phyloP scores from a whole-genome alignment of 169 alveolate genomes.

The Plasmodium berghei region DNA sequence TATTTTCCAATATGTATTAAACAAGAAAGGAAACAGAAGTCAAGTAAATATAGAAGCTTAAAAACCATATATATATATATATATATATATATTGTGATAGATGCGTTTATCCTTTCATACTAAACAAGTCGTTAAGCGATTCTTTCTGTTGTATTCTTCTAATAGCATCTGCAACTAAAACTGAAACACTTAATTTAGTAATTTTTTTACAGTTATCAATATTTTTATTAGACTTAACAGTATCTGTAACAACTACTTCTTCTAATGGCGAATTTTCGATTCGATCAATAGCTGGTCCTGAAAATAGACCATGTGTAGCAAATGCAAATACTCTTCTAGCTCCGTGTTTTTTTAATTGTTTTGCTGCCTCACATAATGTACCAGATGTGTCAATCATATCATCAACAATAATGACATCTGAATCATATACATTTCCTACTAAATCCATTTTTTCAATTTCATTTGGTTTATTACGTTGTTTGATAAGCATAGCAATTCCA shows the following conservation, averaged over 20 bases:
- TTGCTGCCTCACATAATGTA: constrained; percentile 97
- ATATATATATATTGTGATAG: too few relatives aligned
- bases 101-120: constrained; percentile 26
- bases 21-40: too few relatives aligned
- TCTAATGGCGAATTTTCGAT: constrained; percentile 89
- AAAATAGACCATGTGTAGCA: constrained; percentile 96
- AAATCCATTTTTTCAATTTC: constrained; percentile 93
- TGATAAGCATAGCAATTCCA: constrained; percentile 90
- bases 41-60: too few relatives aligned
- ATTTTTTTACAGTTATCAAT: constrained; percentile 83
- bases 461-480: constrained; percentile 88
- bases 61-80: too few relatives aligned
- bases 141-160: constrained; percentile 91
- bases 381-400: constrained; percentile 99
- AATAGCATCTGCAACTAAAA: constrained; percentile 92
- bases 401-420: constrained; percentile 95
- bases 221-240: constrained; percentile 84
- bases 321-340: constrained; percentile 96
- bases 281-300: constrained; percentile 92
- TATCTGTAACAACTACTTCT: constrained; percentile 93
- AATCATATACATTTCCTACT: constrained; percentile 95
- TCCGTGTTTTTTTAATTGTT: constrained; percentile 91
- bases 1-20: too few relatives aligned
- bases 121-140: constrained; percentile 82
- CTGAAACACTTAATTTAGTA: constrained; percentile 81